A percentile compares a stretch with the other conserved stretches of the same genome.
Evolutionary conservation across 345 rosid genomes (phyloP).

Genomic region (Eucalyptus cloeziana): DNA sequence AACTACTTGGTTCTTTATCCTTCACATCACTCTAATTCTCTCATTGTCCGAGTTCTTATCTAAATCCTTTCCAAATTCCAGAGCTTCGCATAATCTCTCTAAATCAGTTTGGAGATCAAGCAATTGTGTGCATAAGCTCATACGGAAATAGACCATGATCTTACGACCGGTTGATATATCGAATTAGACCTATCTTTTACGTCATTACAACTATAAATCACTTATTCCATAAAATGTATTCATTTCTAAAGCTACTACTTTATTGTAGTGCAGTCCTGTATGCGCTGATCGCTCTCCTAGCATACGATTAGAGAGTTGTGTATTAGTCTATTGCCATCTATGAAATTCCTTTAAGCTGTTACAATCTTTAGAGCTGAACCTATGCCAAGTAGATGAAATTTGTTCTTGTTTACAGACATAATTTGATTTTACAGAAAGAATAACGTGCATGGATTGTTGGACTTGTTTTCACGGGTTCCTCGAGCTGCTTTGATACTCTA

Average conservation of each 20-base stretch:
- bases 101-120: not conserved
- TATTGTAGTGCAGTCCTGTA: not conserved
- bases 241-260: not conserved
- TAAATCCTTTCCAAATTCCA: not conserved
- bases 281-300: not conserved
- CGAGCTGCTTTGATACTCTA: not conserved
- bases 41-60: not conserved
- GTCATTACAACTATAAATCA: not conserved
- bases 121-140: not conserved
- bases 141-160: not conserved
- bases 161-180: not conserved
- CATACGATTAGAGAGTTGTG: not conserved
- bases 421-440: not conserved
- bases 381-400: not conserved
- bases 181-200: not conserved
- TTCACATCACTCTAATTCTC: not conserved
- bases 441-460: not conserved
- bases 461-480: not conserved
- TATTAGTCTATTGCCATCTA: not conserved
- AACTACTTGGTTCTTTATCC: not conserved
- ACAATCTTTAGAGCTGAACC: not conserved
- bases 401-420: not conserved
- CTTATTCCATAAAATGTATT: not conserved
- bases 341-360: not conserved
- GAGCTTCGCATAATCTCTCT: not conserved